These are phyloP conservation scores for Triticum turgidum DNA, from an alignment of 176 grass and related monocot genomes.

Conservation along the genomic window DNA sequence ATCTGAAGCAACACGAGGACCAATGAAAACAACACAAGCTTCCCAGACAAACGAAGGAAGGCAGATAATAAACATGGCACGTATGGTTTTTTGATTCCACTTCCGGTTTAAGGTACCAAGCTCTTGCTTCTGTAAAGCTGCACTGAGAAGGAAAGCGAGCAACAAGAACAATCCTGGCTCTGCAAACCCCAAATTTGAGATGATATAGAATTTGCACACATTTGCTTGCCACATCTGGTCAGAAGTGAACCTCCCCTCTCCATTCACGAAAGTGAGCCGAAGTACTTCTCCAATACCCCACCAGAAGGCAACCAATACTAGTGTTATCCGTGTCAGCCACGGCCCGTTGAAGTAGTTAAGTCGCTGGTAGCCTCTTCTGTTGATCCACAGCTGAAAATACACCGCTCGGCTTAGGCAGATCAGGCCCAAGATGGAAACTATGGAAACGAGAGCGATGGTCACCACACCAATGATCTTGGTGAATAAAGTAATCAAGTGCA, in stretches of 20 bases:
- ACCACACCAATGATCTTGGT: conserved; percentile 80
- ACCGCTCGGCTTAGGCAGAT: conserved; percentile 64
- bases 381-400: conserved; percentile 79
- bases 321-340: conserved; percentile 62
- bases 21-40: conserved; percentile 56
- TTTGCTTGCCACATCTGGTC: conserved; percentile 49
- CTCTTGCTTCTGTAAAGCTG: conserved; percentile 79
- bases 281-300: conserved; percentile 80
- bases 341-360: conserved; percentile 88
- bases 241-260: conserved; percentile 45
- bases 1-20: conserved; percentile 42
- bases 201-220: conserved; percentile 77
- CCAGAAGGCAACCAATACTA: conserved; percentile 70
- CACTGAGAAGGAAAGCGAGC: conserved; percentile 78
- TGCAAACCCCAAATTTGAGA: conserved; percentile 92
- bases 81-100: conserved; percentile 80
- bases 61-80: conserved; percentile 58
- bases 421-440: conserved; percentile 62
- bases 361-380: conserved; percentile 46
- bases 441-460: conserved; percentile 75
- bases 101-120: conserved; percentile 56
- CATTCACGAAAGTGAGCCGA: conserved; percentile 67
- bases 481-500: conserved; percentile 64
- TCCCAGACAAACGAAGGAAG: conserved; percentile 62
- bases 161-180: conserved; percentile 90